These are phyloP conservation scores for Fusarium xyrophilum DNA, from an alignment of 2,329 filamentous ascomycete species.

Conservation along the genomic window DNA sequence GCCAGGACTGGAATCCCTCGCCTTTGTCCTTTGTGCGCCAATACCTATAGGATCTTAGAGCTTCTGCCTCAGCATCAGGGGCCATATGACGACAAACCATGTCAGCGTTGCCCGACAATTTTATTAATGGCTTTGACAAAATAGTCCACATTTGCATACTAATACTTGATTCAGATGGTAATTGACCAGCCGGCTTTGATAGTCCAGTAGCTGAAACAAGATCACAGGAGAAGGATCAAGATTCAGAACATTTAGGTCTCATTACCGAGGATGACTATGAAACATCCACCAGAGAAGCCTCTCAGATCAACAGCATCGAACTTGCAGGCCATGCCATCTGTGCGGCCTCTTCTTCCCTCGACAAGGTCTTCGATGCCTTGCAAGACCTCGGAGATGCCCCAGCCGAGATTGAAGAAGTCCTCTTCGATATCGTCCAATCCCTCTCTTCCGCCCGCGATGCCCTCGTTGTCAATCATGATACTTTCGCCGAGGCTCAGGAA, in stretches of 20 bases:
- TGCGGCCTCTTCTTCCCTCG: background rate
- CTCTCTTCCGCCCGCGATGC: background rate
- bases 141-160: too few relatives aligned
- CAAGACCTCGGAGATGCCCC: background rate
- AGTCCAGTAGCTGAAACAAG: too few relatives aligned
- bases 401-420: background rate
- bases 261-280: background rate
- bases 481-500: background rate
- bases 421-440: background rate
- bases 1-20: rapidly evolving
- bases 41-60: rapidly evolving
- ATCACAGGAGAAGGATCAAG: too few relatives aligned
- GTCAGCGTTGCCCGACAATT: too few relatives aligned
- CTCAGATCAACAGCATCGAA: background rate
- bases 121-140: too few relatives aligned
- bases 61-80: rapidly evolving
- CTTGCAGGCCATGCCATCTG: background rate
- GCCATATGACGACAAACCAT: too few relatives aligned
- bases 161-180: too few relatives aligned
- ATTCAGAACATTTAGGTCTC: background rate
- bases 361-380: background rate
- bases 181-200: too few relatives aligned
- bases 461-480: background rate
- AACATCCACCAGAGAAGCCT: background rate
- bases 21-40: background rate